Conservation (phyloP, 768 basidiomycete genomes). For the Suillus tomentosus region DNA sequence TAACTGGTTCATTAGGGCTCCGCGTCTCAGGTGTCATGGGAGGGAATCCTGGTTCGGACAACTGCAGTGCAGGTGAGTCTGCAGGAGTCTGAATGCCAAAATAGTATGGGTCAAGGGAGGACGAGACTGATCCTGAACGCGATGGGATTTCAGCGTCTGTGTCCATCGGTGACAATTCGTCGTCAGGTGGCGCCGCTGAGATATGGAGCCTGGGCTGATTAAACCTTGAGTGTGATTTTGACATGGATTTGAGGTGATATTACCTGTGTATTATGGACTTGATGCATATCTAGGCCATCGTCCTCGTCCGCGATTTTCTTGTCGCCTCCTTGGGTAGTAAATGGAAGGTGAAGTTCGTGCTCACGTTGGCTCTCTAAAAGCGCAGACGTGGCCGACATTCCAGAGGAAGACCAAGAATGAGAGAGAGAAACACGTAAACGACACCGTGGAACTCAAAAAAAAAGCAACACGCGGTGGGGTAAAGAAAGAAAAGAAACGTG, state of each 20-base stretch:
- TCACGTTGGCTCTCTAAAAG: conserved; percentile 43
- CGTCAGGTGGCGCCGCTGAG: conserved; percentile 39
- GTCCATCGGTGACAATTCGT: conserved; percentile 37
- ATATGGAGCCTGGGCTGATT: conserved; percentile 50
- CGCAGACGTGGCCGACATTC: conserved; percentile 42
- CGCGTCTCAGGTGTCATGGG: conserved; percentile 67
- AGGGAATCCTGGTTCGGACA: conserved; percentile 33
- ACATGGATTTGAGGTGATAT: background rate
- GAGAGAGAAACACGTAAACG: conserved; percentile 36
- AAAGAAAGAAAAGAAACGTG: conserved; percentile 23
- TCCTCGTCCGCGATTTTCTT: conserved; percentile 57
- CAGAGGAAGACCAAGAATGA: conserved; percentile 41
- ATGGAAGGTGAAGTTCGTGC: conserved; percentile 34
- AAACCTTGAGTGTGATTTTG: conserved; percentile 14
- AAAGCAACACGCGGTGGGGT: conserved; percentile 16
- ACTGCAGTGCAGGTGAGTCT: conserved; percentile 62
- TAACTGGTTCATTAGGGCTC: conserved; percentile 53
- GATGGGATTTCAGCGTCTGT: conserved; percentile 48
- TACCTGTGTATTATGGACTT: conserved; percentile 19
- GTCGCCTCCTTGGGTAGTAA: conserved; percentile 44
- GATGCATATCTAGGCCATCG: conserved; percentile 42
- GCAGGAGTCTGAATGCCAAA: conserved; percentile 72
- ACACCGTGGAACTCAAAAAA: conserved; percentile 18
- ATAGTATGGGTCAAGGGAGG: conserved; percentile 88
- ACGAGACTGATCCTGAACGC: conserved; percentile 74